Evolutionary conservation across 768 basidiomycete species (phyloP), one percentile per base, ranked within the genome.

Genomic region (Paxillus ammoniavirescens): DNA sequence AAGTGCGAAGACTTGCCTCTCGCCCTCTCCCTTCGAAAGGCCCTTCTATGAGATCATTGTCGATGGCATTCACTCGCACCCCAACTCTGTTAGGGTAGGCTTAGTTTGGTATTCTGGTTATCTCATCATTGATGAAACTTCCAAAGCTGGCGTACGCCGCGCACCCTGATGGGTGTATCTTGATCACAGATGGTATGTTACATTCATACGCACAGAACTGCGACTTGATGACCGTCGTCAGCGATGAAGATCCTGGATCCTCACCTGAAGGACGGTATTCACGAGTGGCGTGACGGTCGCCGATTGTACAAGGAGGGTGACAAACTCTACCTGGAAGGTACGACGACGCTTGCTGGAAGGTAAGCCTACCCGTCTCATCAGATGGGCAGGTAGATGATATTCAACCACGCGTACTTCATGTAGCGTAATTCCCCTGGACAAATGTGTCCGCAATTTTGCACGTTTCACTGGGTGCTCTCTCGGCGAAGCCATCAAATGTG

Each of bases 21-120:
- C 79, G 40, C 76, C 77, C 59, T 46, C 64, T 37, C 63, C 70
- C 18, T 83, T 84, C 72, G 76, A 77, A 61, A 74, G 91, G 57
- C 93, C 93, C 13, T 95, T 83, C 70, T 96, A 91, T 63, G 91
- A 87, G 50, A 74, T 95, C 49, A 96, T 95, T 57, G 92, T 92
- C 7, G 93, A 96, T 66, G 93, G 93, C 1, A 83, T 93, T 50
- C 93, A 96, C 65, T 89, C 84, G 12, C 93, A 95, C 68, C 93
- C 93, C 14, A 91, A 93, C 66, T 91, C 91, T 42, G 89, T 95
- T 52, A 77, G 89, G 62, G 89, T 93, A 68, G 52, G 85, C 74
- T 42, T 38, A 5, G 6, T 42, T 9, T 37, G n/a, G 13, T 2
- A 35, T 3, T 48, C 14, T 28, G 17, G 21, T 48, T 33, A 21